Evolutionary conservation across 805 yeast species (phyloP).

Genomic region (Schwanniomyces occidentalis): DNA sequence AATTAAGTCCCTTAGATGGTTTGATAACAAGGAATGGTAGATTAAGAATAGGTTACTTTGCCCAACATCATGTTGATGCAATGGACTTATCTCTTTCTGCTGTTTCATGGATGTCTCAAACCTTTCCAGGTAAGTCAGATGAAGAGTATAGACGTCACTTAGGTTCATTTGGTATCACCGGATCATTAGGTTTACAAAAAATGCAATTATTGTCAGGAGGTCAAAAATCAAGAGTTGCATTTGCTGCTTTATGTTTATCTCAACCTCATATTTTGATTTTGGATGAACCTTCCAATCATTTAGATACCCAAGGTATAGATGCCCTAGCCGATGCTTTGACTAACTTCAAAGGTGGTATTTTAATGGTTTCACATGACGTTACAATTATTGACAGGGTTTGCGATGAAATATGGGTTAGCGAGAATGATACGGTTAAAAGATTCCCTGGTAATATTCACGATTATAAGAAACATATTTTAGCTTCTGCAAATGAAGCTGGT

Average conservation of each 20-base stretch:
- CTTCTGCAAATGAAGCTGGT: slow-evolving; percentile 77
- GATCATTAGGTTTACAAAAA: slow-evolving; percentile 87
- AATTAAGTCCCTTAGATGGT: slow-evolving; percentile 73
- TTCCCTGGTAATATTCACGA: slow-evolving; percentile 83
- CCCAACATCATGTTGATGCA: slow-evolving; percentile 98
- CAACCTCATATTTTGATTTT: slow-evolving; percentile 89
- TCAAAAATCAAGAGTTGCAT: slow-evolving; percentile 97
- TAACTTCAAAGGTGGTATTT: slow-evolving; percentile 89
- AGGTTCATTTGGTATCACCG: slow-evolving; percentile 97
- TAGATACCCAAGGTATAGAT: slow-evolving; percentile 97
- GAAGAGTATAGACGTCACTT: slow-evolving; percentile 96
- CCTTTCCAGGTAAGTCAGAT: slow-evolving; percentile 90
- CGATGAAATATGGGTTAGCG: slow-evolving; percentile 95
- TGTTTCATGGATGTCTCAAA: slow-evolving; percentile 89
- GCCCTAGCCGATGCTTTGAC: slow-evolving; percentile 89
- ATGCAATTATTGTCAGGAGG: slow-evolving; percentile 93
- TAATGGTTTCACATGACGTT: slow-evolving; percentile 98
- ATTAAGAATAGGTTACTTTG: slow-evolving; percentile 92
- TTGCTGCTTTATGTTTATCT: slow-evolving; percentile 87
- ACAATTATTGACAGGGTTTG: slow-evolving; percentile 85
- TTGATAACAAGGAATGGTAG: slow-evolving; percentile 78
- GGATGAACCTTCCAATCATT: slow-evolving; percentile 98
- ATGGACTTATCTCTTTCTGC: slow-evolving; percentile 87
- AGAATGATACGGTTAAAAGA: slow-evolving; percentile 73
- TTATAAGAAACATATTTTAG: slow-evolving; percentile 85